These are phyloP conservation scores for Solanum tacnaense DNA, from an alignment of 257 asterid species.

Conservation along the genomic window DNA sequence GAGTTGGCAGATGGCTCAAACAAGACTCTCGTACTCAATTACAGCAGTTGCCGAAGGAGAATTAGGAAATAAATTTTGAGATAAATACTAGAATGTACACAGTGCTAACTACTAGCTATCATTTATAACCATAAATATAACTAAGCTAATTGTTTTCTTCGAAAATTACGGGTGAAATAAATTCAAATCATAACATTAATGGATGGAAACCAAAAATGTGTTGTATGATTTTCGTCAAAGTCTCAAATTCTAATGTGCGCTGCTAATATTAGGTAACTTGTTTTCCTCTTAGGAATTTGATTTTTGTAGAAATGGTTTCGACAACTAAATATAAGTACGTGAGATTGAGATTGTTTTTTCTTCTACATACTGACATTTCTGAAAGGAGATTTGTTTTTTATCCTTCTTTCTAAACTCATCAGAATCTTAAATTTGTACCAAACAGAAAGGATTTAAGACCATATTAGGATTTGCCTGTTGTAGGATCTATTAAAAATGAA, in stretches of 20 bases:
- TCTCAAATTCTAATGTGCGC: background rate
- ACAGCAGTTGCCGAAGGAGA: background rate
- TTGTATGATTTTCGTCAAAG: background rate
- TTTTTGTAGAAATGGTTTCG: background rate
- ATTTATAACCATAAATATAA: background rate
- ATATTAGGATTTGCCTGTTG: background rate
- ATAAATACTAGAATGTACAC: background rate
- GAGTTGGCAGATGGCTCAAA: background rate
- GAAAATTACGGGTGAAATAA: background rate
- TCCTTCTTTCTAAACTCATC: background rate
- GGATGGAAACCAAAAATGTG: background rate
- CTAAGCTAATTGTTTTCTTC: background rate
- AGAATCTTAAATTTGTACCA: background rate
- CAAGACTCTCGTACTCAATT: background rate
- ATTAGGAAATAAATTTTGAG: too few species aligned
- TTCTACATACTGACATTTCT: background rate
- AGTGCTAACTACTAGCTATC: background rate
- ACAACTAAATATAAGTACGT: background rate
- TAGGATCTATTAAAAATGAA: background rate
- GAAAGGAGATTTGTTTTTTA: background rate
- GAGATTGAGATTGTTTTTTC: background rate
- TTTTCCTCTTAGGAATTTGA: background rate
- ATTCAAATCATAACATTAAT: background rate
- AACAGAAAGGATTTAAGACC: background rate
- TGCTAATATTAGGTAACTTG: background rate